phyloP scores from a whole-genome alignment of 192 early-diverging fungal species.

The Umbelopsis vinacea region DNA sequence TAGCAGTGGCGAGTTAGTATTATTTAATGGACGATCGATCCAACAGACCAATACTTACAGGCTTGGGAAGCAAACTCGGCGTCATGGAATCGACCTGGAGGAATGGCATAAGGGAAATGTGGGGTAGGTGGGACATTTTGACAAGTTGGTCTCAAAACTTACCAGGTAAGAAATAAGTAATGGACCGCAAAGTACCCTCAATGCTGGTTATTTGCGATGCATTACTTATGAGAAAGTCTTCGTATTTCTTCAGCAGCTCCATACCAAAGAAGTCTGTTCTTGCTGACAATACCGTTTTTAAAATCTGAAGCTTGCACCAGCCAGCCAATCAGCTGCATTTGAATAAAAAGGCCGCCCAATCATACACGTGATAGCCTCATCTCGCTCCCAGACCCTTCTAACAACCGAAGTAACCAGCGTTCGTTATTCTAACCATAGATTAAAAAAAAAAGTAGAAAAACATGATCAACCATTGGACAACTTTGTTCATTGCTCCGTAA shows the following conservation, averaged over 20 bases:
- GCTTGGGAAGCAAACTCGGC: slow-evolving; percentile 92
- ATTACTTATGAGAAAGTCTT: slow-evolving; percentile 83
- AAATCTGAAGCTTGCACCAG: too few species aligned
- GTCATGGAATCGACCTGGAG: slow-evolving; percentile 89
- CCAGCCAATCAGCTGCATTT: neutral
- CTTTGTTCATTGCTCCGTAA: too few species aligned
- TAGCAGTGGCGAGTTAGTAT: slow-evolving; percentile 24
- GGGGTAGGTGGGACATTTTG: neutral
- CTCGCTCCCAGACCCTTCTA: neutral
- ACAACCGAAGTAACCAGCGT: too few species aligned
- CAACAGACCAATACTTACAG: slow-evolving; percentile 43
- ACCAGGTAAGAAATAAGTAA: slow-evolving; percentile 93
- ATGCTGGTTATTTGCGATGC: slow-evolving; percentile 87
- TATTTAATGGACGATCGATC: neutral
- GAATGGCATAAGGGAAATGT: neutral
- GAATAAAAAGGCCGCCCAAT: neutral
- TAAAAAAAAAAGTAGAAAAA: too few species aligned
- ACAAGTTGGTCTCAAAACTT: neutral
- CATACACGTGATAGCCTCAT: neutral
- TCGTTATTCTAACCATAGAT: too few species aligned
- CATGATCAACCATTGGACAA: too few species aligned
- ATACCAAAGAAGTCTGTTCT: slow-evolving; percentile 32
- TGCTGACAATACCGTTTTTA: slow-evolving; percentile 19
- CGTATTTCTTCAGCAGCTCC: slow-evolving; percentile 74
- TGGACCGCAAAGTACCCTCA: slow-evolving; percentile 82